These are phyloP conservation scores for Ceratocystis papillata DNA, from an alignment of 2,329 filamentous ascomycete genomes.

Conservation along the genomic window DNA sequence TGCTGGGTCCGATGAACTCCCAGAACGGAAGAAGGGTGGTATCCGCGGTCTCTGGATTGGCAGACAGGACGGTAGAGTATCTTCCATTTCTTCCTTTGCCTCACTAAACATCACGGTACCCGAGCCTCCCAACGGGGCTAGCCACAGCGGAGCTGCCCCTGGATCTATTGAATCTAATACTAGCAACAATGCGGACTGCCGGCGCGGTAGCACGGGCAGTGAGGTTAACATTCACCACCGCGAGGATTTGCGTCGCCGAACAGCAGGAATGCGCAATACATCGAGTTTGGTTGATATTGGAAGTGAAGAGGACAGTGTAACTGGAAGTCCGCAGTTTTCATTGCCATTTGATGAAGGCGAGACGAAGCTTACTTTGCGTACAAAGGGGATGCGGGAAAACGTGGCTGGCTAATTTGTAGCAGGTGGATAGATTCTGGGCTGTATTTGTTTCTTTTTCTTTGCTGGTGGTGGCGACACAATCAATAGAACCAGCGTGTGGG, in stretches of 20 bases:
- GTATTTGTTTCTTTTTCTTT: slow-evolving; percentile 11
- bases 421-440: background rate
- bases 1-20: slow-evolving; percentile 57
- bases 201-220: slow-evolving; percentile 38
- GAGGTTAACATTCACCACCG: slow-evolving; percentile 34
- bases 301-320: slow-evolving; percentile 24
- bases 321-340: slow-evolving; percentile 26
- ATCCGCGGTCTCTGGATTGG: slow-evolving; percentile 49
- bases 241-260: slow-evolving; percentile 34
- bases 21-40: slow-evolving; percentile 50
- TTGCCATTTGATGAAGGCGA: slow-evolving; percentile 40
- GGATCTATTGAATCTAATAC: slow-evolving; percentile 25
- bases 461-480: too few species aligned
- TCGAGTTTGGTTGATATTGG: slow-evolving; percentile 9
- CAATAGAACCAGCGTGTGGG: slow-evolving; percentile 13
- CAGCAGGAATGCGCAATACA: slow-evolving; percentile 28
- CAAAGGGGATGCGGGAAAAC: slow-evolving; percentile 45
- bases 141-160: background rate
- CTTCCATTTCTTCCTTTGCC: slow-evolving; percentile 8
- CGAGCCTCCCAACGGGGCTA: background rate
- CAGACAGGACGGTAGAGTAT: background rate
- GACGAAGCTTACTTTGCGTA: slow-evolving; percentile 42
- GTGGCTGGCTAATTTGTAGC: background rate
- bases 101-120: background rate
- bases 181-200: background rate